These are phyloP conservation scores for Phytophthora europaea DNA, from an alignment of 352 stramenopile genomes.

Conservation along the genomic window DNA sequence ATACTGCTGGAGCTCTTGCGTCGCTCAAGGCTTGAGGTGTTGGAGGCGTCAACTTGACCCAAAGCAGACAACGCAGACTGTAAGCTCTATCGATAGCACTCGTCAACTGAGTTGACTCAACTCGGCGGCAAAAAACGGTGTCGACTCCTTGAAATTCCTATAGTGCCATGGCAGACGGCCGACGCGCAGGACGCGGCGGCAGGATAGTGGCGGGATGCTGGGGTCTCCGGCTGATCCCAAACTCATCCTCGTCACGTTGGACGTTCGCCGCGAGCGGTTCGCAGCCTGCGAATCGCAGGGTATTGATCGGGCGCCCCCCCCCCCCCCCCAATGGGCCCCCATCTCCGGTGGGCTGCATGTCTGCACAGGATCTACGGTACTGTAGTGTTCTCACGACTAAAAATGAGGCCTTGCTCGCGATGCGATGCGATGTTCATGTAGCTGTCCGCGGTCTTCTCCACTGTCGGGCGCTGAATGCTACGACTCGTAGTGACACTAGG, in stretches of 20 bases:
- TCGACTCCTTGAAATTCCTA: too few relatives aligned
- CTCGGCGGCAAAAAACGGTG: not conserved
- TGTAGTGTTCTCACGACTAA: not conserved
- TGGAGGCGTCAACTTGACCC: too few relatives aligned
- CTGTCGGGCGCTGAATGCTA: too few relatives aligned
- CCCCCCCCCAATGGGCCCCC: constrained; percentile 2
- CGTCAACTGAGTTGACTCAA: not conserved
- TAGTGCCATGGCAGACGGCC: not conserved
- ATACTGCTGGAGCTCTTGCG: not conserved
- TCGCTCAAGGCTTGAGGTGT: too few relatives aligned
- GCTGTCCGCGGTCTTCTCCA: too few relatives aligned
- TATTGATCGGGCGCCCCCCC: constrained; percentile 16
- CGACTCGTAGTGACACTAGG: too few relatives aligned
- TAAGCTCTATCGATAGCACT: too few relatives aligned
- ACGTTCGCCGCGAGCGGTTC: not conserved
- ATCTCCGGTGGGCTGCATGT: constrained; percentile 5
- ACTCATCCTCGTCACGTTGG: constrained; percentile 22
- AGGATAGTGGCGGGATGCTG: constrained; percentile 15
- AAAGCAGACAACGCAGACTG: too few relatives aligned
- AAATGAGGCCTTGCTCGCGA: not conserved
- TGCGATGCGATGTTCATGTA: not conserved
- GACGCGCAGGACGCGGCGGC: constrained; percentile 29
- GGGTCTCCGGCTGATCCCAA: not conserved
- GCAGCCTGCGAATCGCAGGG: not conserved
- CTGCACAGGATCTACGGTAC: too few relatives aligned